Evolutionary conservation across 805 yeast species (phyloP).

Genomic region (Suhomyces emberorum): DNA sequence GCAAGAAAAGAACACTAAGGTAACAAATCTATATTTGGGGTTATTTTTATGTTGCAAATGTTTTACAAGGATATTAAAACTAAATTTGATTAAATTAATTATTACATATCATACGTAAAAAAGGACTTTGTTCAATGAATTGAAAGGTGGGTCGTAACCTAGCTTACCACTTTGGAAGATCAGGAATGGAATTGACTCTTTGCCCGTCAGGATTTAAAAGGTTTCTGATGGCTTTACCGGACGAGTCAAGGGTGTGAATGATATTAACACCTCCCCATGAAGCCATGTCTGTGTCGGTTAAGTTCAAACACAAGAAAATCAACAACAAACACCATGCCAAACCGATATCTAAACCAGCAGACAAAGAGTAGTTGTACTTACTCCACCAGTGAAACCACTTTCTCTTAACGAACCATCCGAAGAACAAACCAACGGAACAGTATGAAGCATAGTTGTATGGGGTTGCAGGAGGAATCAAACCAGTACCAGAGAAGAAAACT

Average conservation of each 20-base stretch:
- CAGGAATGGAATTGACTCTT: no score
- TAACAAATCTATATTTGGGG: no score
- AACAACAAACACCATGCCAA: slow-evolving; percentile 30
- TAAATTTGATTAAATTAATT: no score
- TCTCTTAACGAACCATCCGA: slow-evolving; percentile 38
- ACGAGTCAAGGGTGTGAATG: slow-evolving; percentile 38
- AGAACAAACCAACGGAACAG: slow-evolving; percentile 35
- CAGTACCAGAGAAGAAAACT: slow-evolving; percentile 46
- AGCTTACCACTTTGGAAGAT: no score
- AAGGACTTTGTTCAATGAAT: no score
- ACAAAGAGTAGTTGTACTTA: slow-evolving; percentile 43
- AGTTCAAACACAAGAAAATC: slow-evolving; percentile 21
- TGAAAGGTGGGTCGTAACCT: not conserved
- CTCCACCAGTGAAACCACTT: slow-evolving; percentile 44
- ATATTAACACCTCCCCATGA: slow-evolving; percentile 70
- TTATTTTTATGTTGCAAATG: no score
- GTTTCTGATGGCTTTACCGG: slow-evolving; percentile 29
- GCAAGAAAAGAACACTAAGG: no score
- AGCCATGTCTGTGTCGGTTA: slow-evolving; percentile 20
- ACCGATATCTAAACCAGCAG: slow-evolving; percentile 45
- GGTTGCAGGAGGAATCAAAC: slow-evolving; percentile 71
- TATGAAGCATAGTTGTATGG: slow-evolving; percentile 62
- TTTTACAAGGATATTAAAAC: no score
- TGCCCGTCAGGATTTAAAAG: slow-evolving; percentile 37
- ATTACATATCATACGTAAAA: no score